phyloP scores from a whole-genome alignment of 169 alveolate species.

The Eimeria falciformis region DNA sequence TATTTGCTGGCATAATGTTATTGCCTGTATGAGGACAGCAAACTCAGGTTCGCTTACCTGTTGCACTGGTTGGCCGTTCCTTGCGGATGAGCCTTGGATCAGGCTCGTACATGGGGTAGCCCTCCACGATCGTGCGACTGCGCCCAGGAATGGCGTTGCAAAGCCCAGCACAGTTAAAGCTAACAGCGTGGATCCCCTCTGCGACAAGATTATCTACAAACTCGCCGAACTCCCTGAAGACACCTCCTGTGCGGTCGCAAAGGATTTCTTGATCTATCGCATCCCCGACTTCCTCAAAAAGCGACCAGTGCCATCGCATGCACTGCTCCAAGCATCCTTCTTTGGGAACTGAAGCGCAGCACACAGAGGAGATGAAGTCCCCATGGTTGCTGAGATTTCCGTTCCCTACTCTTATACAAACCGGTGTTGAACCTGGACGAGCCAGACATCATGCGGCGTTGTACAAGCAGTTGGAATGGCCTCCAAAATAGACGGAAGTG shows the following conservation, averaged over 20 bases:
- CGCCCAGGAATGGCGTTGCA: constrained; percentile 39
- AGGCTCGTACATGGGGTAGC: constrained; percentile 77
- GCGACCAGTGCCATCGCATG: constrained; percentile 76
- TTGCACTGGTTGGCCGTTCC: constrained; percentile 74
- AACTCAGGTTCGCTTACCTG: constrained; percentile 42
- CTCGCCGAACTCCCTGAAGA: constrained; percentile 67
- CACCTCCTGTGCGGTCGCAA: constrained; percentile 47
- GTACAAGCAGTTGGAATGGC: no score
- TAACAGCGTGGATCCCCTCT: constrained; percentile 63
- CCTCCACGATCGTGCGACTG: constrained; percentile 63
- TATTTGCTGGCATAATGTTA: neutral
- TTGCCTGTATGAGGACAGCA: neutral
- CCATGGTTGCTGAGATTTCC: no score
- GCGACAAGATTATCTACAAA: constrained; percentile 72
- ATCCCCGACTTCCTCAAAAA: constrained; percentile 70
- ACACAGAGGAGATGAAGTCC: neutral
- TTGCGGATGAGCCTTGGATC: constrained; percentile 59
- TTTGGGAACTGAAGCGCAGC: constrained; percentile 8
- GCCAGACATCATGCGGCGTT: neutral
- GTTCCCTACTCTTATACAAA: no score
- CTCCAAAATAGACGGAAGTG: no score
- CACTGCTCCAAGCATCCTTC: constrained; percentile 58
- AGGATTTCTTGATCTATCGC: constrained; percentile 72
- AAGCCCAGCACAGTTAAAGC: constrained; percentile 2
- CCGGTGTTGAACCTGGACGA: neutral